phyloP scores from a whole-genome alignment of 225 moss, liverwort and hornwort species.

The Physcomitrellopsis africana region DNA sequence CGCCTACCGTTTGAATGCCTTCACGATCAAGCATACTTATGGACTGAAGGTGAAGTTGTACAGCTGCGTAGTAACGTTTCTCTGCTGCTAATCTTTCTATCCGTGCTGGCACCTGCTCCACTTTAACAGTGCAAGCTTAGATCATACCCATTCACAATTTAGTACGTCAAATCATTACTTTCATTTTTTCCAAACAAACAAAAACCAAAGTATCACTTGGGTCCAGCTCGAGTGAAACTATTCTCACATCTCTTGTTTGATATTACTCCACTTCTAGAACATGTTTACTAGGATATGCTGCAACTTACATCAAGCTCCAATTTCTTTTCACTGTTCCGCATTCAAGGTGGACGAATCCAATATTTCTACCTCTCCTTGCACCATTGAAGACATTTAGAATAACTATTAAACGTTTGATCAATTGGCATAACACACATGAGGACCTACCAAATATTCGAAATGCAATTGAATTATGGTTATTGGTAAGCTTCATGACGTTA shows the following conservation, averaged over 20 bases:
- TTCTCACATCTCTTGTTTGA: neutral
- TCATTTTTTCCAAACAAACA: neutral
- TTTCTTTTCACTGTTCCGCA: neutral
- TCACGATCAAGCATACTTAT: conserved; percentile 93
- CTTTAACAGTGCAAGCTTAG: conserved; percentile 16
- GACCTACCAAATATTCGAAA: neutral
- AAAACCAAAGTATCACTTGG: neutral
- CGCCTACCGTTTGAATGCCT: conserved; percentile 85
- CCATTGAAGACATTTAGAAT: neutral
- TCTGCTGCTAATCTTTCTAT: conserved; percentile 89
- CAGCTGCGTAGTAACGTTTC: conserved; percentile 86
- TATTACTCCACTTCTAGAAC: conserved; percentile 9
- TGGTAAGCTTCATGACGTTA: neutral
- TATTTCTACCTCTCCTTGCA: conserved; percentile 1
- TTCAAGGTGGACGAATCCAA: neutral
- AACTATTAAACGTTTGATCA: neutral
- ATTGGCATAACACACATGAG: neutral
- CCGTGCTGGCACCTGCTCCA: conserved; percentile 76
- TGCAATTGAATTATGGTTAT: neutral
- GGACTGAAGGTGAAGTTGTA: conserved; percentile 92
- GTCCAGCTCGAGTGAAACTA: neutral
- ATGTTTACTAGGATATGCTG: neutral
- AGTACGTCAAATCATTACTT: conserved; percentile 14
- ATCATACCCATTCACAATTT: conserved; percentile 16
- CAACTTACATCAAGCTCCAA: conserved; percentile 9